Conservation (phyloP, 345 rosid genomes). For the Euclidium syriacum region DNA sequence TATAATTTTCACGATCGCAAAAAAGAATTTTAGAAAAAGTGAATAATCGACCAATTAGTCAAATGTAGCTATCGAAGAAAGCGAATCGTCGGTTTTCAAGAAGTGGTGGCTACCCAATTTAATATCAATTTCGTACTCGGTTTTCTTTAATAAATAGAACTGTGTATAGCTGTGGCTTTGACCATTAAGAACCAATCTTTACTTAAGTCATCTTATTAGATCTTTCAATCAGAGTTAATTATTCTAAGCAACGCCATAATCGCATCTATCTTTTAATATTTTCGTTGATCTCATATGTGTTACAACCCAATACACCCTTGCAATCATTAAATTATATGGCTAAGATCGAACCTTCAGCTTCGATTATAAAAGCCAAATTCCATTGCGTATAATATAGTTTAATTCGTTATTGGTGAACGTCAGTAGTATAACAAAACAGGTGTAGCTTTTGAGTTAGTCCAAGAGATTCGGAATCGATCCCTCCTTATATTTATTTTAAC, state of each 20-base stretch:
- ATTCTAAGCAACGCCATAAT: slow-evolving; percentile 4
- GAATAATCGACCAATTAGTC: slow-evolving; percentile 14
- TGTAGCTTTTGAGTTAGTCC: slow-evolving; percentile 6
- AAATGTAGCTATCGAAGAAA: slow-evolving; percentile 22
- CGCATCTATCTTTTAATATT: neutral
- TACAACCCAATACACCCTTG: slow-evolving; percentile 25
- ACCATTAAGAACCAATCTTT: slow-evolving; percentile 23
- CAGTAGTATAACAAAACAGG: neutral
- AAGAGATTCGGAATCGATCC: slow-evolving; percentile 16
- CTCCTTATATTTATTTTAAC: neutral
- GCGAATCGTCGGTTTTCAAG: slow-evolving; percentile 23
- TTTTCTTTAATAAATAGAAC: neutral
- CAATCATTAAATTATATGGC: slow-evolving; percentile 17
- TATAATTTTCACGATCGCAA: neutral
- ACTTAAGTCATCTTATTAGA: neutral
- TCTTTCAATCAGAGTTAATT: neutral
- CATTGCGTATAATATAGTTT: neutral
- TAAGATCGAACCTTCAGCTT: neutral
- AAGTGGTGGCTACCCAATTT: slow-evolving; percentile 8
- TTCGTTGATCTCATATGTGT: slow-evolving; percentile 10
- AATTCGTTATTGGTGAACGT: slow-evolving; percentile 4
- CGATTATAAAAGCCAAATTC: neutral
- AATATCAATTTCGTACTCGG: neutral
- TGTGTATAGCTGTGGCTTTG: slow-evolving; percentile 26
- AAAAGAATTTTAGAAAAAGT: neutral